Base-by-base conservation (phyloP, 2,329 filamentous ascomycete species). In the Claviceps arundinis region DNA sequence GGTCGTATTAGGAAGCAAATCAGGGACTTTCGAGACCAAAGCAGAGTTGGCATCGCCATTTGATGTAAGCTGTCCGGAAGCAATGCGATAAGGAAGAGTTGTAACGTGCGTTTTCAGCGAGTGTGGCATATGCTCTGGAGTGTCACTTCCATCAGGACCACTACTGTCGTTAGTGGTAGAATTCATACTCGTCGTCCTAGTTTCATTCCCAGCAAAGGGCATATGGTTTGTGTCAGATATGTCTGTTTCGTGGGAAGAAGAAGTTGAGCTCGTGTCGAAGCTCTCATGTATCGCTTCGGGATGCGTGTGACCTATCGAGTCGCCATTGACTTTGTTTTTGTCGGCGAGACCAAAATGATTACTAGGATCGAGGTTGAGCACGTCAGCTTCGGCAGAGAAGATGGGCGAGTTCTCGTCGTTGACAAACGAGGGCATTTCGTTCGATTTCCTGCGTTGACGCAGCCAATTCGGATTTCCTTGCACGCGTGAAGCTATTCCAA, bases 141-240 rank as follows among this genome's bases (percentile, higher is more conserved):
- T 55, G 53, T 58, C 59, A 42, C 56, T 50, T n/a, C 62, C 61
- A 54, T 61, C 63, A 52, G 65, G 65, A 55, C 63, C 62, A 53
- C 73, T 70, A 59, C 71, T 73, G 57, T 75, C 78, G 63, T 83
- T 82, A 58, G 76, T 74, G 62, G 80, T 62, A 40, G 78, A 75
- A 65, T 73, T 78, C 69, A 82, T 77, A 67, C 75, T 82, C 61
- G 78, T 75, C 5, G 69, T 67, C 47, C 64, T 63, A 54, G 68
- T 70, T 48, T 58, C 60, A 61, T 65, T 66, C 58, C 70, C 73
- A 68, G 73, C 70, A 65, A 70, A 63, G 58, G 67, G 70, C 57
- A 65, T 64, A 45, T 66, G 67, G 55, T 64, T 66, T 46, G 65
- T 63, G 60, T 73, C 75, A 58, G 74, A 79, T 54, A 68, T 68